Evolutionary conservation across 2,329 filamentous ascomycete species (phyloP), one percentile per base, ranked within the genome.

Genomic region (Fonsecaea erecta): DNA sequence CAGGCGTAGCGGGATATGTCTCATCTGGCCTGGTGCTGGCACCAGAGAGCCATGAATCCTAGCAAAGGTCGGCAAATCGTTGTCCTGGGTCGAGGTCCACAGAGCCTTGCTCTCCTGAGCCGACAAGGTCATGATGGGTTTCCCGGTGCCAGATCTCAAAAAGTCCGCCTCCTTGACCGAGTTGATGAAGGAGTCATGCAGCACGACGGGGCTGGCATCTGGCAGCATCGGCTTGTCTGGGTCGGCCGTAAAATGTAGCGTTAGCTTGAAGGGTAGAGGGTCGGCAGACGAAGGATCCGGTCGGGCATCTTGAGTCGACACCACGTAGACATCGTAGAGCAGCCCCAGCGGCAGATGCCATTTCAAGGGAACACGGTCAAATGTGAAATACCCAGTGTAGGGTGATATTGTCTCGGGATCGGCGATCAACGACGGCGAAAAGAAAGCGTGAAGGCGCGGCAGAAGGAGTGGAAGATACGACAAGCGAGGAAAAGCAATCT

Each of bases 121-220:
- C 66, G 90, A 92, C 73, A 97, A 81, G 60, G 88, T 89, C 92
- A 97, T 96, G 73, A 96, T 93, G 66, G 90, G 89, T 75, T 94
- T 93, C 16, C 92, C 92, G 60, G 90, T 95, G 52, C 93, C 92
- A 71, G 95, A 94, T 58, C 93, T 87, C 57, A 96, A 82, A 71
- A 93, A 96, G 77, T 97, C 93, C 32, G 93, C 93, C 83, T 90
- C 88, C 74, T 91, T 91, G 67, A 90, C 88, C 59, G 83, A 86
- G 70, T 90, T 90, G 60, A 89, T 87, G 73, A 86, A 91, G 0
- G 86, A 82, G 74, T 90, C 88, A 66, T 87, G 85, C 74, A 88
- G 79, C 2, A 84, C 80, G 72, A 86, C 88, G 71, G 88, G 85
- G 3, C 90, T 77, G 2, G 81, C 84, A 63, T 91, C 76, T 56